Percentiles rank a stretch among this genome's conserved stretches.
Evolutionary conservation across 2,329 filamentous ascomycete genomes (phyloP).

Genomic region (Talaromyces rugulosus): DNA sequence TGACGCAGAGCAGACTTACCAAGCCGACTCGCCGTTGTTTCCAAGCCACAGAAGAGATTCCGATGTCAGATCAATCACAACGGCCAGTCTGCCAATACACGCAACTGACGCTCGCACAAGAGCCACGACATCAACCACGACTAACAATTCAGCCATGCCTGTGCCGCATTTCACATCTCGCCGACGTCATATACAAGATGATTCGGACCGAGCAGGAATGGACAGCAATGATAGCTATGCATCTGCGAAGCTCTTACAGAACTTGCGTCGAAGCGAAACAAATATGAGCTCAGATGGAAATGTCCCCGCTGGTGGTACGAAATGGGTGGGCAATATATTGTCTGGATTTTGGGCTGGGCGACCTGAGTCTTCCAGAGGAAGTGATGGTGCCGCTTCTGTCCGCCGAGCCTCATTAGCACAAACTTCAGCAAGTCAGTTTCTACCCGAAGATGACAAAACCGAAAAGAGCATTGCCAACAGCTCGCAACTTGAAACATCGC

Average conservation of each 20-base stretch:
- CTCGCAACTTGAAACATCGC: not conserved
- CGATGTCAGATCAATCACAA: slow-evolving; percentile 41
- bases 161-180: slow-evolving; percentile 51
- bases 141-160: slow-evolving; percentile 47
- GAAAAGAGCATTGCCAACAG: not conserved
- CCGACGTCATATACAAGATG: slow-evolving; percentile 30
- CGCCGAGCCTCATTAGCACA: slow-evolving; percentile 9
- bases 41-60: slow-evolving; percentile 34
- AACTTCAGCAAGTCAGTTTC: not conserved
- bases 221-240: slow-evolving; percentile 43
- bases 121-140: slow-evolving; percentile 50
- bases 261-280: slow-evolving; percentile 50
- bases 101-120: slow-evolving; percentile 40
- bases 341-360: slow-evolving; percentile 53
- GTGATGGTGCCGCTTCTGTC: not conserved
- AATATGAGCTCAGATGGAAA: slow-evolving; percentile 42
- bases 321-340: slow-evolving; percentile 52
- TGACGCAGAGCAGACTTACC: slow-evolving; percentile 23
- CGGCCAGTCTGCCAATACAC: slow-evolving; percentile 42
- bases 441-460: not conserved
- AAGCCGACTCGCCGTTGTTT: slow-evolving; percentile 18
- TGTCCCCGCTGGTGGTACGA: slow-evolving; percentile 44
- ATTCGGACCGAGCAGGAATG: slow-evolving; percentile 19
- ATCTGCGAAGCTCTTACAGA: slow-evolving; percentile 53
- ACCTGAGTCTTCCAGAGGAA: slow-evolving; percentile 39